Conservation (phyloP, 129 eudicot species). For the Gnaphalium uliginosum region DNA sequence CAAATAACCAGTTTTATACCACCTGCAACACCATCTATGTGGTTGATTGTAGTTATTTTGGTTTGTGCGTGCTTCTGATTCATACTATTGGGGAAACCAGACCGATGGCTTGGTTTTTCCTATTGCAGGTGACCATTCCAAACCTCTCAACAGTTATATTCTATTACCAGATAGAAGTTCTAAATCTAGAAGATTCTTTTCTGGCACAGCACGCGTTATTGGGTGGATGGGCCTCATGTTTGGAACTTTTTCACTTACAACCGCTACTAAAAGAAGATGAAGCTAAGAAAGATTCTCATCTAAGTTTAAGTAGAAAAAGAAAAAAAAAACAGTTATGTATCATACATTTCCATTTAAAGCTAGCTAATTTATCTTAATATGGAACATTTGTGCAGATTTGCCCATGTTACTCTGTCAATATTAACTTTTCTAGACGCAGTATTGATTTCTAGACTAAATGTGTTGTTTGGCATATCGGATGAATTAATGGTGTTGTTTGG, state of each 20-base stretch:
- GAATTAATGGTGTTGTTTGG: slow-evolving; percentile 74
- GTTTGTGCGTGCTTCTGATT: no score
- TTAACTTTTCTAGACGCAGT: slow-evolving; percentile 61
- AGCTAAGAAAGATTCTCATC: slow-evolving; percentile 75
- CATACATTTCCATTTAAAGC: background rate
- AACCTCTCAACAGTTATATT: slow-evolving; percentile 85
- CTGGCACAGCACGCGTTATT: slow-evolving; percentile 72
- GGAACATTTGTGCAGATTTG: slow-evolving; percentile 53
- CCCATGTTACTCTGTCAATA: slow-evolving; percentile 62
- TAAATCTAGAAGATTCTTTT: slow-evolving; percentile 82
- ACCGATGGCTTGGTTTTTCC: slow-evolving; percentile 96
- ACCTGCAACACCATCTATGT: background rate
- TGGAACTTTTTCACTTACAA: slow-evolving; percentile 85
- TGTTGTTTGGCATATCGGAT: slow-evolving; percentile 69
- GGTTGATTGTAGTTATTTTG: background rate
- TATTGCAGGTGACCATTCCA: slow-evolving; percentile 79
- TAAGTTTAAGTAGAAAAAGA: slow-evolving; percentile 45
- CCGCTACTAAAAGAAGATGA: slow-evolving; percentile 73
- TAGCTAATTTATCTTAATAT: slow-evolving; percentile 22
- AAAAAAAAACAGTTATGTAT: background rate
- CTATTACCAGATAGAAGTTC: slow-evolving; percentile 74
- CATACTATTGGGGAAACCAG: slow-evolving; percentile 46
- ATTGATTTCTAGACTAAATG: slow-evolving; percentile 65
- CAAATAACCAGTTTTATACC: background rate
- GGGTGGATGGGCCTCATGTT: slow-evolving; percentile 95